Conservation (phyloP, 192 early-diverging fungal species). For the Umbelopsis sp. region DNA sequence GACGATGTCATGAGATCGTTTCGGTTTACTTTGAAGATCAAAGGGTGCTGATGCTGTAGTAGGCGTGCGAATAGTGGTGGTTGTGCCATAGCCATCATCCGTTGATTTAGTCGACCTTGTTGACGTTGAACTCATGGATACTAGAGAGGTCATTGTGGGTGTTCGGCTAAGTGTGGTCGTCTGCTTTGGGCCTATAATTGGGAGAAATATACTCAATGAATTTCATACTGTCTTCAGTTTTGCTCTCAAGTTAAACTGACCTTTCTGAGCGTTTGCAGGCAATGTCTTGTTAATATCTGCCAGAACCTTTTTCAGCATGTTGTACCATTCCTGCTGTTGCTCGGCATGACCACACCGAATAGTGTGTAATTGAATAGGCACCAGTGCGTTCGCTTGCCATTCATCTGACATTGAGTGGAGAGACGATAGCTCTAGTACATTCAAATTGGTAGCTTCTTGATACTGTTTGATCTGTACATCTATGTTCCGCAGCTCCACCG, state of each 20-base stretch:
- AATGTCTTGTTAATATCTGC: constrained; percentile 18
- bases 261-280: not conserved
- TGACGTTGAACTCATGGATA: not conserved
- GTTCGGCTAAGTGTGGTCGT: not conserved
- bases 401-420: constrained; percentile 24
- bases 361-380: constrained; percentile 14
- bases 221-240: too few species aligned
- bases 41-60: not conserved
- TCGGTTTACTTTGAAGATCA: constrained; percentile 14
- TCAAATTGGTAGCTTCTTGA: constrained; percentile 21
- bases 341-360: constrained; percentile 22
- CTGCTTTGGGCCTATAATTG: not conserved
- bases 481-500: constrained; percentile 23
- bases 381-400: constrained; percentile 23
- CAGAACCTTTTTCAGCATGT: constrained; percentile 26
- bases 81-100: not conserved
- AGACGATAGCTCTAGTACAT: constrained; percentile 27
- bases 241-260: not conserved
- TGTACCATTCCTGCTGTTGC: constrained; percentile 31
- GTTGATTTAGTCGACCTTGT: constrained; percentile 12
- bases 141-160: not conserved
- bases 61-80: not conserved
- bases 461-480: constrained; percentile 14
- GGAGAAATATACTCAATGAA: too few species aligned
- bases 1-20: not conserved